Base-by-base conservation (phyloP, 2,329 filamentous ascomycete species). In the Didymosphaeria variabile region DNA sequence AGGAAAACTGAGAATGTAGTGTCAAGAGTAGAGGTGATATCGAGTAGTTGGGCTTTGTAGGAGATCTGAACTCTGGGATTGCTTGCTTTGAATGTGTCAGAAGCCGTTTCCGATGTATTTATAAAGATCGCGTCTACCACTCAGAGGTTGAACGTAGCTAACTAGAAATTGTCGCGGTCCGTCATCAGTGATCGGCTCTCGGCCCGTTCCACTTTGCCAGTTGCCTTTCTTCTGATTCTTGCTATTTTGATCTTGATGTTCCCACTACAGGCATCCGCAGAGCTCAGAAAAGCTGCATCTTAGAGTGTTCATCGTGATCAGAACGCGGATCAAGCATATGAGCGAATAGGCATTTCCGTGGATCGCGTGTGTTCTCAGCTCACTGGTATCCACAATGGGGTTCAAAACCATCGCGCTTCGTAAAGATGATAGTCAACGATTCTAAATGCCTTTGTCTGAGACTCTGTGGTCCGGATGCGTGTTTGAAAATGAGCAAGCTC, bases 221-320 rank as follows among this genome's bases (percentile, higher is more conserved):
- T 29, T 54, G 51, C 40, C 47, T 60, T 40, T n/a, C 36, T 51
- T 50, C 40, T 59, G 32, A 32, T 21, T 21, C 54, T 60, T 60
- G 62, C 65, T 71, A 69, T 71, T 71, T 68, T 65, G 61, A 67
- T 59, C 58, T 23, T 55, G 52, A 60, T 45, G 21, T 38, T 60
- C 8, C 59, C 53, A 60, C 61, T 61, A 61, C 51, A 60, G 51
- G 51, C 50, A 58, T 38, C 49, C 47, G 36, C 58, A 56, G 32
- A 57, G 47, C 29, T 55, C 58, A 60, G 59, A 51, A 29, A 50
- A 29, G 23, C n/a, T 67, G 59, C 55, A 64, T 47, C n/a, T 54
- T 55, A 49, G 61, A 61, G 62, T 66, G 49, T 58, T 31, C 61
- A 58, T 63, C 62, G 65, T 59, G 60, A 63, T 61, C 54, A 63